These are phyloP conservation scores for Aspergillus tubingensis DNA, from an alignment of 2,329 filamentous ascomycete species.

Conservation along the genomic window DNA sequence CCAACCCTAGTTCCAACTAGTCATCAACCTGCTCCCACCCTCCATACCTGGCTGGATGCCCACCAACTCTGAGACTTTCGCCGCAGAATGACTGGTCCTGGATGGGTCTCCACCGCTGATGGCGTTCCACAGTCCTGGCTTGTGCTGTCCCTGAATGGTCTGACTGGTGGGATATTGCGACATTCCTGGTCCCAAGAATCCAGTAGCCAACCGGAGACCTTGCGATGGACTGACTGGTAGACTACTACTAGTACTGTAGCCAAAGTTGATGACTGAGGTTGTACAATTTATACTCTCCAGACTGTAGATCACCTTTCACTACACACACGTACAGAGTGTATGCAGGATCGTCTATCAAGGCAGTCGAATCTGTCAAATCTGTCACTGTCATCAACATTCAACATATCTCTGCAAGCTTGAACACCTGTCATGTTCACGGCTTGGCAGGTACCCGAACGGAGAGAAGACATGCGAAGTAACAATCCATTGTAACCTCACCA, in stretches of 20 bases:
- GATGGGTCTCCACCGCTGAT: neutral
- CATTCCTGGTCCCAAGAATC: neutral
- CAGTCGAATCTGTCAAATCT: neutral
- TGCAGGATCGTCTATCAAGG: neutral
- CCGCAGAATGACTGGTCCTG: neutral
- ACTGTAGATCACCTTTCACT: neutral
- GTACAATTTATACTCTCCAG: neutral
- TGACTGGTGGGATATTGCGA: conserved; percentile 1
- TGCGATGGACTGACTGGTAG: neutral
- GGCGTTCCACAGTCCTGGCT: neutral
- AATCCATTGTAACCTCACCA: neutral
- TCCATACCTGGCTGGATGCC: neutral
- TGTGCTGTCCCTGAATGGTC: neutral
- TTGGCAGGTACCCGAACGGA: neutral
- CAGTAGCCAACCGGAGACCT: neutral
- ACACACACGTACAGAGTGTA: neutral
- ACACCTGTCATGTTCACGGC: neutral
- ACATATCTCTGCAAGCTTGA: neutral
- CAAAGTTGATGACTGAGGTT: too few relatives aligned
- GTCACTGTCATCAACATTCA: neutral
- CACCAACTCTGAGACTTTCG: neutral
- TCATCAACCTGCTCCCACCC: neutral
- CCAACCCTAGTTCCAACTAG: neutral
- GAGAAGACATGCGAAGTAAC: neutral
- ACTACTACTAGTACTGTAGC: neutral